These are phyloP conservation scores for Moringa oleifera DNA, from an alignment of 345 rosid genomes.

Conservation along the genomic window DNA sequence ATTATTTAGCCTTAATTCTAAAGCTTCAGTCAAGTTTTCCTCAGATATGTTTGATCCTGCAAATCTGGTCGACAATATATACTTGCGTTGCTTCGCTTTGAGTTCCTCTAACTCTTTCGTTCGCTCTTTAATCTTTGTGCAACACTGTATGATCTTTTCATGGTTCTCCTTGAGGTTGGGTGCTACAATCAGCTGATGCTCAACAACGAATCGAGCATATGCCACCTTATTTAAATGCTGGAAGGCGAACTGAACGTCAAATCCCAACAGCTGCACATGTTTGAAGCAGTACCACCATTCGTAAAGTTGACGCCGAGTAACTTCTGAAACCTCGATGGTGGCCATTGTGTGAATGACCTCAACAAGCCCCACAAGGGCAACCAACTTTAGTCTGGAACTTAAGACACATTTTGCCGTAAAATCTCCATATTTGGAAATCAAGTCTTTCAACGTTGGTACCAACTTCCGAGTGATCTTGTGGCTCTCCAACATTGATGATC, in stretches of 20 bases:
- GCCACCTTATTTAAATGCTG: not conserved
- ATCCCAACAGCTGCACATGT: not conserved
- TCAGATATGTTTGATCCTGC: too few relatives aligned
- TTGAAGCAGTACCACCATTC: not conserved
- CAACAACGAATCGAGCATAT: not conserved
- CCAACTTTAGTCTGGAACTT: not conserved
- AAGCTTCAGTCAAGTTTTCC: too few relatives aligned
- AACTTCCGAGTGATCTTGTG: not conserved
- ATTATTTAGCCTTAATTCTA: too few relatives aligned
- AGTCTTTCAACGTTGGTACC: not conserved
- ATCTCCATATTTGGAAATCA: not conserved
- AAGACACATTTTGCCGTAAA: not conserved
- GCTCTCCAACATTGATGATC: not conserved
- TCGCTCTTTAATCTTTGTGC: too few relatives aligned
- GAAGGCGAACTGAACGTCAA: not conserved
- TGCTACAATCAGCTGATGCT: too few relatives aligned
- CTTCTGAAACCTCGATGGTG: not conserved
- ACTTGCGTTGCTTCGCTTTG: too few relatives aligned
- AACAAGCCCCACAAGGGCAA: not conserved
- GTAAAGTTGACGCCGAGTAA: not conserved
- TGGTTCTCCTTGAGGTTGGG: not conserved
- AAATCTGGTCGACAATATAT: too few relatives aligned
- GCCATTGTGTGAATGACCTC: not conserved
- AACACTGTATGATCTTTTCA: not conserved
- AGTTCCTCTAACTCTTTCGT: too few relatives aligned